Percentiles rank a stretch among this genome's conserved stretches.
Conservation (phyloP, 306 rosid genomes). For the Hippophae tibetana region DNA sequence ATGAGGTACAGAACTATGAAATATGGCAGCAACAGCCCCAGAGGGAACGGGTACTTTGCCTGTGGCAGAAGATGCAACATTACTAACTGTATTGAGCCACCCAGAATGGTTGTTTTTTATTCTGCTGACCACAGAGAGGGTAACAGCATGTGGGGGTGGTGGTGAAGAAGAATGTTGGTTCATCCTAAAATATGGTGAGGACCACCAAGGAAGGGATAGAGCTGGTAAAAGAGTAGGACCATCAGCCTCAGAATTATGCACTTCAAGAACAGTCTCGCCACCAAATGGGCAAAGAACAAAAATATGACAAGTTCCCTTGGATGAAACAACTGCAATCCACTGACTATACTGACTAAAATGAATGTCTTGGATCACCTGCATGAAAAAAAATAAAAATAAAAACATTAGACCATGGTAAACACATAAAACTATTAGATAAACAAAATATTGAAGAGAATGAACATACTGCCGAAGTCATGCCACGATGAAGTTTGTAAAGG, state of each 20-base stretch:
- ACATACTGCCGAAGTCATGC: conserved; percentile 86
- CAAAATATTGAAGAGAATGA: conserved; percentile 21
- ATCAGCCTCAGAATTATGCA: conserved; percentile 48
- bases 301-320: conserved; percentile 80
- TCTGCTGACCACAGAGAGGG: conserved; percentile 91
- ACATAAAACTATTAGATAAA: conserved; percentile 17
- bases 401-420: conserved; percentile 15
- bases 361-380: conserved; percentile 86
- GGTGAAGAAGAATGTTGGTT: conserved; percentile 42
- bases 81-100: conserved; percentile 83
- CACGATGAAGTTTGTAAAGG: conserved; percentile 89
- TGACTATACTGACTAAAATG: conserved; percentile 77
- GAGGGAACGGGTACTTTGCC: conserved; percentile 70
- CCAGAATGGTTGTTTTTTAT: conserved; percentile 59
- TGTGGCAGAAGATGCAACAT: conserved; percentile 78
- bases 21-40: conserved; percentile 84
- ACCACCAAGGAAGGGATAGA: conserved; percentile 86
- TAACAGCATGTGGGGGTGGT: conserved; percentile 68
- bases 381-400: not conserved
- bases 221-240: conserved; percentile 54
- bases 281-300: conserved; percentile 81
- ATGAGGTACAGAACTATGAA: conserved; percentile 56
- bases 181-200: conserved; percentile 50
- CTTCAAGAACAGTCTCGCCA: conserved; percentile 65
- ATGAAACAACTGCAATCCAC: conserved; percentile 76